phyloP scores from a whole-genome alignment of 2,329 filamentous ascomycete species.

The Fusarium citri region DNA sequence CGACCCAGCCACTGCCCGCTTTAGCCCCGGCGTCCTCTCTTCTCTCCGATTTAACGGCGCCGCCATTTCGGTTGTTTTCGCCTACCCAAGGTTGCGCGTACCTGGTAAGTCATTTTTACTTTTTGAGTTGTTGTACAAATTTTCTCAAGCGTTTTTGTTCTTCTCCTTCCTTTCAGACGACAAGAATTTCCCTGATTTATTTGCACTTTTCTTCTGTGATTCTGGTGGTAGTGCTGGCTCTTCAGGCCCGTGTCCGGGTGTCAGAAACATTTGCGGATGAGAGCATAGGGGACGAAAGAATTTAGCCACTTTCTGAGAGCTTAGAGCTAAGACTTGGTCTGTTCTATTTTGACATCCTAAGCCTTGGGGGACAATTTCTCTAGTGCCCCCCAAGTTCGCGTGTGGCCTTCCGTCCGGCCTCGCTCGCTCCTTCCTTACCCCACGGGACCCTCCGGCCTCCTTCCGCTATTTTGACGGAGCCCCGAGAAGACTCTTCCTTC shows the following conservation, averaged over 20 bases:
- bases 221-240: constrained; percentile 17
- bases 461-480: constrained; percentile 38
- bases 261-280: background rate
- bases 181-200: background rate
- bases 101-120: constrained; percentile 1
- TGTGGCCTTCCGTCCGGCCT: constrained; percentile 39
- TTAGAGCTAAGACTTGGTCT: background rate
- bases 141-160: background rate
- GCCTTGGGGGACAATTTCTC: background rate
- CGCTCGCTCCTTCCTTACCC: constrained; percentile 29
- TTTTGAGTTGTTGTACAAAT: background rate
- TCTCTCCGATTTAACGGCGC: constrained; percentile 34
- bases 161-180: background rate
- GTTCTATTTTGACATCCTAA: background rate
- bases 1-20: constrained; percentile 27
- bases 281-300: background rate
- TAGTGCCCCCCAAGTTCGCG: constrained; percentile 23
- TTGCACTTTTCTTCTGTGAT: constrained; percentile 2
- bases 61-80: constrained; percentile 32
- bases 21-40: constrained; percentile 27
- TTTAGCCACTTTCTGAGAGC: background rate
- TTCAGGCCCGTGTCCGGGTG: constrained; percentile 16
- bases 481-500: constrained; percentile 35
- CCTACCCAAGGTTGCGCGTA: constrained; percentile 24
- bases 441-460: constrained; percentile 39